Conservation (phyloP, 1,139 yeast genomes). For the Scheffersomyces segobiensis region DNA sequence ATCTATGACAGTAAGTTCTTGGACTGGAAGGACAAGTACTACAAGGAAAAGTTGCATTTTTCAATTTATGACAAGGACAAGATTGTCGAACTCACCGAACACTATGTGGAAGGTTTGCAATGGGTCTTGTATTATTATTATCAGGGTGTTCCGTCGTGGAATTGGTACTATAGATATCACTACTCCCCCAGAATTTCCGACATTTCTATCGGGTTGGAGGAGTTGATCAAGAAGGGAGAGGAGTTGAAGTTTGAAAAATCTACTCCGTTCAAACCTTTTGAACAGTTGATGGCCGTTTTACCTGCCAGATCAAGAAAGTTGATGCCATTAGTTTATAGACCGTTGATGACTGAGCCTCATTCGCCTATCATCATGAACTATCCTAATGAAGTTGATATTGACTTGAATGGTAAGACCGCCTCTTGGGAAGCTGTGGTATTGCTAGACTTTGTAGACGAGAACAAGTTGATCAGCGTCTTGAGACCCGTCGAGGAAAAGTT, state of each 20-base stretch:
- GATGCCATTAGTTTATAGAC: conserved; percentile 76
- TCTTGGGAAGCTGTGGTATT: conserved; percentile 99
- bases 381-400: conserved; percentile 86
- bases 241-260: conserved; percentile 67
- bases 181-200: conserved; percentile 94
- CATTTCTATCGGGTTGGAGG: conserved; percentile 66
- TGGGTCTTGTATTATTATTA: conserved; percentile 94
- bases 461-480: conserved; percentile 69
- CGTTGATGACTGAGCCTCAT: conserved; percentile 82
- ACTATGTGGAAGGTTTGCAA: conserved; percentile 90
- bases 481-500: conserved; percentile 61
- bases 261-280: conserved; percentile 85
- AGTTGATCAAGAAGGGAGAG: conserved; percentile 36
- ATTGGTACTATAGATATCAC: conserved; percentile 87
- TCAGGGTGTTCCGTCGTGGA: conserved; percentile 91
- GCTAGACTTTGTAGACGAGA: conserved; percentile 87
- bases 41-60: conserved; percentile 73
- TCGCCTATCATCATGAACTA: conserved; percentile 92
- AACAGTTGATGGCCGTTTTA: conserved; percentile 96
- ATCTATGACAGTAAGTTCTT: conserved; percentile 73
- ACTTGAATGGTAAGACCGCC: conserved; percentile 92
- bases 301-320: conserved; percentile 88
- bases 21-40: conserved; percentile 81
- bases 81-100: conserved; percentile 65
- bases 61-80: conserved; percentile 57